Base-by-base conservation (phyloP, 768 basidiomycete genomes). In the Cystobasidiopsis lactophilus region DNA sequence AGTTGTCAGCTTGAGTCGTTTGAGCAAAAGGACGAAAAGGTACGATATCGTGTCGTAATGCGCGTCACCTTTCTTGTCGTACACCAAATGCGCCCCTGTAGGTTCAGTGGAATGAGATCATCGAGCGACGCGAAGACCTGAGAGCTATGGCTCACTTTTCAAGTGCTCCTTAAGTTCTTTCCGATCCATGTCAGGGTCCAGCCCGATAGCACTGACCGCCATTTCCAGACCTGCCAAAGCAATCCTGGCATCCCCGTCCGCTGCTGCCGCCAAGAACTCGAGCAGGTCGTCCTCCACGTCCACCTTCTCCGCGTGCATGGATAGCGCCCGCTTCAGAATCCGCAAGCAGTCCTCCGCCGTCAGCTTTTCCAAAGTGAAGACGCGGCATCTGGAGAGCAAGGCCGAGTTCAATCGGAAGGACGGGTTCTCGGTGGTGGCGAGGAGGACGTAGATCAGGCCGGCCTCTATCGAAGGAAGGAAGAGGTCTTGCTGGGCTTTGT, bases 341-440 rank as follows among this genome's bases (percentile, higher is more conserved):
- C 67, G 60, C 50, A 66, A 66, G 33, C 84, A 72, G 37, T 83
- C 75, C 11, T 73, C 69, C 48, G 80, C 74, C 3, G 75, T 70
- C 26, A 85, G 75, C 21, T 76, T 74, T 45, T 80, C 71, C 24
- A 88, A 67, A 1, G 77, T 76, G 62, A 85, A 78, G 0, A 86
- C 81, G 26, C 84, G 82, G 55, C 35, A 53, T 13, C 57, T 56
- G 3, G 54, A 65, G 30, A 62, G 58, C 50, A 55, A 57, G 10
- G 60, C 61, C 40, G 23, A 45, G 16, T 57, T 53, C 18, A 48
- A 49, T 40, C 67, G 55, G 69, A 88, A 88, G 0, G 81, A 83
- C 1, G 84, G 84, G 57, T 88, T 88, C 65, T 88, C 85, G 0
- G 84, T 86, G 2, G 84, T 88, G 0, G 84, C 82, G 18, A 19